These are phyloP conservation scores for Phylloporus arenicola DNA, from an alignment of 768 basidiomycete genomes.

Conservation along the genomic window DNA sequence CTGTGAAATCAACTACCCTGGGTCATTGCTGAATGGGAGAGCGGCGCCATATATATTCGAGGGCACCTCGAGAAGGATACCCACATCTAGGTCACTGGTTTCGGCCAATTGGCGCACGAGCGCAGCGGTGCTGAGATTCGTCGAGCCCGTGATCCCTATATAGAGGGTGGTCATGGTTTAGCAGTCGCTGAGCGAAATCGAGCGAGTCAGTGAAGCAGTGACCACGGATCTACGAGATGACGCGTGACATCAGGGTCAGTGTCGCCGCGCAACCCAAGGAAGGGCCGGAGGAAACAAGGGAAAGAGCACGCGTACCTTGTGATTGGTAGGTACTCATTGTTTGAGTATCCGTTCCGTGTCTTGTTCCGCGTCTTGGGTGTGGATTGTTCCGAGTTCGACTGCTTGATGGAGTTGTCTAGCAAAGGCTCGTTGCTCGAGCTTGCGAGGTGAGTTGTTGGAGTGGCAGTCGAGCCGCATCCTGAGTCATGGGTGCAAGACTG, in stretches of 20 bases:
- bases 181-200: conserved; percentile 61
- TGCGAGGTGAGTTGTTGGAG: conserved; percentile 71
- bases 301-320: conserved; percentile 44
- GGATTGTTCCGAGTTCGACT: conserved; percentile 66
- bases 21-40: conserved; percentile 77
- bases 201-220: conserved; percentile 88
- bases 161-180: conserved; percentile 41
- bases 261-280: neutral
- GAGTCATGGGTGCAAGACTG: conserved; percentile 69
- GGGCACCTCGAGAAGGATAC: conserved; percentile 75
- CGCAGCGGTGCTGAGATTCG: conserved; percentile 64
- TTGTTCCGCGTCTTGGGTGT: conserved; percentile 80
- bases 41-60: conserved; percentile 58
- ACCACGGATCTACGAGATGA: conserved; percentile 56
- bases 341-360: conserved; percentile 78
- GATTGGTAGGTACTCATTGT: conserved; percentile 64
- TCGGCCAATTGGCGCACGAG: conserved; percentile 53
- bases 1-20: conserved; percentile 82
- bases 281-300: neutral
- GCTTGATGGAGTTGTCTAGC: conserved; percentile 63
- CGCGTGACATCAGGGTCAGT: neutral
- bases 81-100: conserved; percentile 26
- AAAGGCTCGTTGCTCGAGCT: conserved; percentile 62
- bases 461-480: conserved; percentile 89
- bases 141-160: conserved; percentile 78